Base-by-base conservation (phyloP, 1,139 yeast species). In the Nadsonia starkeyi-henricii region DNA sequence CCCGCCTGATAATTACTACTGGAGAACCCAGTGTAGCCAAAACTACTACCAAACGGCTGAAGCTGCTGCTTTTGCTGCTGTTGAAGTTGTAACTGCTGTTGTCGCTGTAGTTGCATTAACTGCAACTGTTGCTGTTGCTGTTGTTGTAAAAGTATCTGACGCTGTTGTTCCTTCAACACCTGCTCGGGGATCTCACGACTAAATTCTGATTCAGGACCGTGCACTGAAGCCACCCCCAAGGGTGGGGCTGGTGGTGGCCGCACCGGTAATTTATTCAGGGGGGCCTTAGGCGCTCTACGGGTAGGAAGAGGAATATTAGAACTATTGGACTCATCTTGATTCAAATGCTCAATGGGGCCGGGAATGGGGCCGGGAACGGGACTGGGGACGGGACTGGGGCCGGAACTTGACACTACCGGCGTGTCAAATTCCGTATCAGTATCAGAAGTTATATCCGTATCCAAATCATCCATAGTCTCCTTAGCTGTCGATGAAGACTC, bases 201-300 rank as follows among this genome's bases (percentile, higher is more conserved):
- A 50, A 41, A 45, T 45, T 41, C 43, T 41, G 50, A 43, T 33
- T 46, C 50, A 37, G 50, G 49, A 12, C 62, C 58, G 46, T 60
- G 59, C 8, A 63, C 66, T 4, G 66, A 60, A 2, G 62, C 60
- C 2, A 63, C 67, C 1, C 68, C 69, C 12, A 66, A 57, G 2
- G 68, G 69, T n/a, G 70, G 70, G 2, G 70, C 70, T 13, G 70
- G 70, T 1, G 69, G 67, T 1, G 70, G 70, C 17, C 70, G 57
- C 2, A 69, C 69, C 2, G 70, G 70, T 12, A 69, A 66, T 2
- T 66, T 53, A 8, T 51, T 46, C 3, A 52, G 48, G 3, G 55
- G 59, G 41, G 52, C 52, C 48, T 33, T 47, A 15, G 54, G 54
- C 7, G 51, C 50, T 7, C 50, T 33, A 1, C 44, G 20, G 1